Evolutionary conservation across 2,329 filamentous ascomycete genomes (phyloP), one percentile per base, ranked within the genome.

Genomic region (Huntiella decipiens): DNA sequence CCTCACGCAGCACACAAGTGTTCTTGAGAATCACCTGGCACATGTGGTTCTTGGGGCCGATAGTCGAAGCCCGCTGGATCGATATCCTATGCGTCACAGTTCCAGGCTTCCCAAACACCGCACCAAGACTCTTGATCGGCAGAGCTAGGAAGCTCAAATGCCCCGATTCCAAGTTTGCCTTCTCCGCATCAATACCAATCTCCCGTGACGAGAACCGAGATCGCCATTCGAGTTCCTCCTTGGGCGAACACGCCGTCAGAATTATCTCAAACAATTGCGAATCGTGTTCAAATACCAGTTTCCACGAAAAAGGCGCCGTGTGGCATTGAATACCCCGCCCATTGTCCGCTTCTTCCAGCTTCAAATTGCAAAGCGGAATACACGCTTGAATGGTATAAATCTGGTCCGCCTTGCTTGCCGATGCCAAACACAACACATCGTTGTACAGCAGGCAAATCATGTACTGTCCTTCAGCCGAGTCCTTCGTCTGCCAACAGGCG

Each of bases 251-350:
- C 33, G 86, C 88, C 52, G 82, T 92, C 63, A 94, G 69, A 36
- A 95, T 76, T 12, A 94, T 62, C 60, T 96, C 88, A 57, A 83
- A 88, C 45, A 88, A 66, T 50, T 82, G 76, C 52, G 81, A 73
- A 47, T 80, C 70, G 52, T 74, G 74, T 57, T 91, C 79, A 55
- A 96, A 95, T 2, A 84, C 69, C 8, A 95, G 56, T 58, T 96
- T 98, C 88, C 87, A 96, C 1, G 86, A 91, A 58, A 83, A 83
- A 0, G 82, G 77, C 1, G 83, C 82, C 3, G 82, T 83, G 52
- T 91, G 79, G 55, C 86, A 95, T 66, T 88, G 85, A 5, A 96
- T 59, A 74, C 83, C 83, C 67, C 75, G 71, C 15, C 79, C 79
- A 57, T 88, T 87, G 56, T 87, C 79, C 3, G 74, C 65, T 47